Base-by-base conservation (phyloP, 306 rosid genomes). In the Pterocarpus santalinus region DNA sequence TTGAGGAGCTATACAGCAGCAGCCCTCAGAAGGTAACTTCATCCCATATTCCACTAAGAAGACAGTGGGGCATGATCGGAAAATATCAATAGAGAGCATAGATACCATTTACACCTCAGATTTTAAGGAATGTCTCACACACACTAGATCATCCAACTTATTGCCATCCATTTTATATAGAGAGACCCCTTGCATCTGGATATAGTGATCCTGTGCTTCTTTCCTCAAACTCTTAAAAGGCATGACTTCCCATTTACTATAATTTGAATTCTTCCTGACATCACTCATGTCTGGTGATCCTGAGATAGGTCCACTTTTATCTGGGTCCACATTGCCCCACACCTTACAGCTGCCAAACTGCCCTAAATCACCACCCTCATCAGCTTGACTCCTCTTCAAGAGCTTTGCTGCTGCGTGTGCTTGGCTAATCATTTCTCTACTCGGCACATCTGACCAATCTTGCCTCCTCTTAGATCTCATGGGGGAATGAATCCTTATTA, bases 81-180 rank as follows among this genome's bases (percentile, higher is more conserved):
- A 44, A 33, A 82, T n/a, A 70, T 56, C 17, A 84, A 57, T 41
- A 70, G 73, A 67, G 57, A 51, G 75, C n/a, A 63, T 52, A 69
- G 51, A 72, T 34, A 76, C 66, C 10, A 46, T 75, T 82, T 86
- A 86, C 81, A 38, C 85, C 53, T 80, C 88, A 36, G 93, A 85
- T 80, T 82, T 78, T 52, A 65, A 89, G 72, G 95, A 83, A 86
- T 93, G 98, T 85, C 86, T 91, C 62, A 93, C 99, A 67, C 99
- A 95, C 7, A 95, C 99, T 30, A 95, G 91, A 84, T 95, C 99
- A 74, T 95, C 99, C 92, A 95, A 82, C 86, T 84, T 95, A 75
- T 95, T 95, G 55, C 99, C 99, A 65, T 95, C 96, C 99, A 95
- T 91, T 88, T 95, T 95, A 89, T 93, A 95, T 2, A 88, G 84